Evolutionary conservation across 108 stramenopile genomes (phyloP).

Genomic region (Fistulifera pelliculosa): DNA sequence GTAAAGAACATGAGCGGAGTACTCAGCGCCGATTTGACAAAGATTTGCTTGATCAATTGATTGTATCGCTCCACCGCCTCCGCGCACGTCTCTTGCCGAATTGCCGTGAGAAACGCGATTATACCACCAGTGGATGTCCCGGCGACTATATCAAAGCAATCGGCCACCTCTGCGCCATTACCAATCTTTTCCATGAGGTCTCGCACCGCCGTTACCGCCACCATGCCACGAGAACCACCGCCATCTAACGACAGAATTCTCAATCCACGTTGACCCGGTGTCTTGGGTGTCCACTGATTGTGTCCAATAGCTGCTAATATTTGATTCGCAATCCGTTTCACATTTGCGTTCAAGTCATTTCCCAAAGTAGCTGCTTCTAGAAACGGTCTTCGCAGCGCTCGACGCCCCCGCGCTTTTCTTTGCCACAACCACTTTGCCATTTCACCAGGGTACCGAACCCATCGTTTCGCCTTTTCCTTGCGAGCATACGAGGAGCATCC

Average conservation of each 20-base stretch:
- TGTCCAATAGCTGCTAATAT: conserved; percentile 73
- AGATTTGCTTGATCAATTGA: conserved; percentile 61
- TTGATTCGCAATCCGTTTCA: conserved; percentile 69
- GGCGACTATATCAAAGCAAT: conserved; percentile 77
- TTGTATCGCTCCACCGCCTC: conserved; percentile 68
- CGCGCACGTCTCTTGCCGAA: conserved; percentile 55
- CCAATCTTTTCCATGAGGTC: conserved; percentile 49
- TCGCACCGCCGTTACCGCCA: conserved; percentile 56
- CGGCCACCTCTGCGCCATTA: conserved; percentile 61
- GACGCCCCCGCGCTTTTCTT: not conserved
- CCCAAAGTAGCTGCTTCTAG: conserved; percentile 30
- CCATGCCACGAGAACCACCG: conserved; percentile 73
- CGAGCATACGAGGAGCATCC: conserved; percentile 50
- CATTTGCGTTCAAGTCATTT: conserved; percentile 33
- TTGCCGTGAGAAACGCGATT: conserved; percentile 62
- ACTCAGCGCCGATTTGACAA: conserved; percentile 64
- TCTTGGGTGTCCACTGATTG: conserved; percentile 76
- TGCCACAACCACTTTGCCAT: conserved; percentile 20
- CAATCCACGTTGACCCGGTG: conserved; percentile 32
- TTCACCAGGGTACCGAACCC: conserved; percentile 47
- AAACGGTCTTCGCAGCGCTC: conserved; percentile 18
- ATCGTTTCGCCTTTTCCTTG: conserved; percentile 28
- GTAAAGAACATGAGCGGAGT: conserved; percentile 73
- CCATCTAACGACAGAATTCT: conserved; percentile 58
- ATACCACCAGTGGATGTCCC: conserved; percentile 85